Base-by-base conservation (phyloP, 2,329 filamentous ascomycete species). In the Myrmaecium sp. region DNA sequence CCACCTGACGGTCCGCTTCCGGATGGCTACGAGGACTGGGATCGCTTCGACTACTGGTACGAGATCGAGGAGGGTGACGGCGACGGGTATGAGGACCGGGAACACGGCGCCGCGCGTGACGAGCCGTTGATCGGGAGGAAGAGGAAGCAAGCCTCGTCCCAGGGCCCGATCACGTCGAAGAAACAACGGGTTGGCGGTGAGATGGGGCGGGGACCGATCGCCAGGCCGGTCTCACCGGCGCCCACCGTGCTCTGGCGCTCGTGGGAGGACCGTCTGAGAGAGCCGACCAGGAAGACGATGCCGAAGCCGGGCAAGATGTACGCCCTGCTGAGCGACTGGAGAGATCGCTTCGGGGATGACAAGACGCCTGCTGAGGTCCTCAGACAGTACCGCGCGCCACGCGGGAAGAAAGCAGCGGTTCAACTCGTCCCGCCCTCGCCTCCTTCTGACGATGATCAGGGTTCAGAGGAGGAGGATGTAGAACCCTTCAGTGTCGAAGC, bases 11-110 rank as follows among this genome's bases (percentile, higher is more conserved):
- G 43, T 32, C 36, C 33, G 14, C 46, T 44, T 34, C 39, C 49
- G 11, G 48, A 52, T 25, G 33, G 27, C 24, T 29, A 38, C 14
- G 42, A 45, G 21, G 54, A 60, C n/a, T 61, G 52, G 44, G 58
- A 62, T 33, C 41, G 51, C 23, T 62, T 52, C 37, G 54, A 54
- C 12, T 63, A 60, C 39, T 60, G 47, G 44, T 52, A 54, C 30
- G 59, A 62, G 30, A 40, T 60, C 22, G 58, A 62, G 29, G 61
- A 61, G 33, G 56, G 46, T 8, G 55, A 53, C 10, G 56, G 60
- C 34, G 49, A 52, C 21, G 60, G 59, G 26, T 55, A 57, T 36
- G 55, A 60, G 25, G 40, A 43, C 22, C 33, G 39, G 4, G 32
- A 36, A 3, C 39, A 30, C 27, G 19, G 29, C 22, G 7, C 17